These are phyloP conservation scores for Xylaria castorea DNA, from an alignment of 495 filamentous ascomycete genomes.

Conservation along the genomic window DNA sequence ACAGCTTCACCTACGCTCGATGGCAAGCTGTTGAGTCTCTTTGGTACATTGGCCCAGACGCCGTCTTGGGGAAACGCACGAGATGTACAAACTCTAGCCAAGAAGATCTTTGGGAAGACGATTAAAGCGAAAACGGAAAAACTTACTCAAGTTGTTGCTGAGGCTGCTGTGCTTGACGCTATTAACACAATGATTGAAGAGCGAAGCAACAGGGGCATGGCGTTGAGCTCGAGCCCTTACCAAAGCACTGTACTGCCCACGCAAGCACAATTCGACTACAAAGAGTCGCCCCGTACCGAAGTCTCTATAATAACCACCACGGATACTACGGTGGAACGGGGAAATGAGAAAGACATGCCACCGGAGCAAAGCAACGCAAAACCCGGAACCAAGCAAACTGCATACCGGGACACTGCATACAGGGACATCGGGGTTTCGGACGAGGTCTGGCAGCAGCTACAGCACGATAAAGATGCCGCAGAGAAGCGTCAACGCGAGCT, in stretches of 20 bases:
- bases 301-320: constrained; percentile 18
- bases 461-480: constrained; percentile 52
- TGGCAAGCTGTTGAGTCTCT: constrained; percentile 41
- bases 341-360: constrained; percentile 8
- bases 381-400: background rate
- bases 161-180: constrained; percentile 45
- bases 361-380: constrained; percentile 9
- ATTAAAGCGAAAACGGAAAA: constrained; percentile 43
- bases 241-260: constrained; percentile 11
- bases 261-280: constrained; percentile 6
- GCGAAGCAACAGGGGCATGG: constrained; percentile 39
- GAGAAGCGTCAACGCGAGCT: constrained; percentile 38
- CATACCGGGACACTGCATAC: constrained; percentile 49
- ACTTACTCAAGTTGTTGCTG: constrained; percentile 33
- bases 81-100: constrained; percentile 66
- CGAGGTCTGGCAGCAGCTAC: constrained; percentile 65
- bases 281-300: constrained; percentile 25
- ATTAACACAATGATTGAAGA: constrained; percentile 57
- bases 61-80: constrained; percentile 73
- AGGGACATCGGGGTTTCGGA: constrained; percentile 67
- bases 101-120: constrained; percentile 55
- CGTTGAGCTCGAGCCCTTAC: background rate
- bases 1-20: constrained; percentile 40
- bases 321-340: constrained; percentile 19
- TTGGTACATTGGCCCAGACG: constrained; percentile 52